Evolutionary conservation across 805 yeast species (phyloP), one percentile per base, ranked within the genome.

Genomic region (Zygosaccharomyces bisporus): DNA sequence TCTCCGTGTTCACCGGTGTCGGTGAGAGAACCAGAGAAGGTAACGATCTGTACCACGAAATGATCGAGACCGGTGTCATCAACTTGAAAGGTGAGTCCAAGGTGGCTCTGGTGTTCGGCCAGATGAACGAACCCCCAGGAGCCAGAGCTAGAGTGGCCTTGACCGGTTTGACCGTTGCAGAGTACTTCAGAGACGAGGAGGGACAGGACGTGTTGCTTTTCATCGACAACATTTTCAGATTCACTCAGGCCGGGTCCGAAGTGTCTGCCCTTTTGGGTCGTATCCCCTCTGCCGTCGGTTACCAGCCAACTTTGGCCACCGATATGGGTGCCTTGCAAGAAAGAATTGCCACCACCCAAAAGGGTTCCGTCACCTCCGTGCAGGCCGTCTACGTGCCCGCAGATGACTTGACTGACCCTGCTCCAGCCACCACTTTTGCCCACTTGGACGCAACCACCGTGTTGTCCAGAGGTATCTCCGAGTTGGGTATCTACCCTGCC

Each of bases 21-120:
- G 99, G 99, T 83, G 99, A 93, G 81, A 86, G 99, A 80, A 91
- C 99, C 80, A 93, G 99, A 86, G 99, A 91, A 81, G 99, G 99
- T 88, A 93, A 91, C 82, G 99, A 91, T 84, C 83, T 91, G 75
- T 91, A 91, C 95, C 95, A 96, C 83, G 99, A 93, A 80, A 93
- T 93, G 99, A 88, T 83, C 71, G 99, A 93, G 81, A 91, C 99
- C 61, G 98, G 98, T 82, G 98, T 93, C 77, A 93, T 93, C 76
- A 89, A 93, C 86, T 81, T 91, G 64, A 98, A 93, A 72, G 99
- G 99, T 75, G 98, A 93, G 65, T 93, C 99, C 69, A 93, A 93
- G 85, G 99, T 93, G 77, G 95, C 98, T 61, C 81, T 91, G 69
- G 99, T 91, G 54, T 91, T 91, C 81, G 99, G 99, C 75, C 99